Evolutionary conservation across 495 filamentous ascomycete genomes (phyloP).

Genomic region (Amphirosellinia nigrospora): DNA sequence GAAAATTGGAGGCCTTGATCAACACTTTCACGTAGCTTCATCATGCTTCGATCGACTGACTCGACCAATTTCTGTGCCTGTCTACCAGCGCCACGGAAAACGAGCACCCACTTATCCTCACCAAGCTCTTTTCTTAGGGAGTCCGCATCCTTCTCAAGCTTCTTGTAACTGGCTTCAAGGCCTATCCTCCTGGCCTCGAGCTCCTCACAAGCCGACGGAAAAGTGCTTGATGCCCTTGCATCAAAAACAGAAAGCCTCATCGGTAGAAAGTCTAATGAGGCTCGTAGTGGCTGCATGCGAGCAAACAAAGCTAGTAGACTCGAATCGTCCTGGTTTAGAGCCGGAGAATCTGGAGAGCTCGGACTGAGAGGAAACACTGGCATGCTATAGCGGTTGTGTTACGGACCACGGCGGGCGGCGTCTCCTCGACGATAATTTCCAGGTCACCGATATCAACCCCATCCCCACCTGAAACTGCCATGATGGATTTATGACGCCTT

Average conservation of each 20-base stretch:
- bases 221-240: conserved; percentile 70
- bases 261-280: conserved; percentile 94
- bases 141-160: conserved; percentile 86
- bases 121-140: conserved; percentile 84
- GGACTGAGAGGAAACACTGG: conserved; percentile 61
- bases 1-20: conserved; percentile 74
- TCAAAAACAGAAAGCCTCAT: conserved; percentile 91
- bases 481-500: conserved; percentile 75
- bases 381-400: conserved; percentile 71
- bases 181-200: conserved; percentile 71
- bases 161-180: conserved; percentile 80
- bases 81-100: conserved; percentile 90
- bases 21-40: conserved; percentile 79
- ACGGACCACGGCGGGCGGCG: conserved; percentile 61
- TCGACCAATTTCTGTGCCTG: conserved; percentile 95
- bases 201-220: conserved; percentile 90
- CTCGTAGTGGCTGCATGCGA: conserved; percentile 89
- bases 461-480: conserved; percentile 62
- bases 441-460: conserved; percentile 85
- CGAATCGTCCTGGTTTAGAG: conserved; percentile 76
- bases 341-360: conserved; percentile 62
- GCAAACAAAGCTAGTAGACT: conserved; percentile 87
- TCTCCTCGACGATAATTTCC: conserved; percentile 93
- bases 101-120: conserved; percentile 93
- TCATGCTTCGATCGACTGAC: conserved; percentile 83